Conservation (phyloP, 257 asterid genomes). For the Ligustrum vulgare region DNA sequence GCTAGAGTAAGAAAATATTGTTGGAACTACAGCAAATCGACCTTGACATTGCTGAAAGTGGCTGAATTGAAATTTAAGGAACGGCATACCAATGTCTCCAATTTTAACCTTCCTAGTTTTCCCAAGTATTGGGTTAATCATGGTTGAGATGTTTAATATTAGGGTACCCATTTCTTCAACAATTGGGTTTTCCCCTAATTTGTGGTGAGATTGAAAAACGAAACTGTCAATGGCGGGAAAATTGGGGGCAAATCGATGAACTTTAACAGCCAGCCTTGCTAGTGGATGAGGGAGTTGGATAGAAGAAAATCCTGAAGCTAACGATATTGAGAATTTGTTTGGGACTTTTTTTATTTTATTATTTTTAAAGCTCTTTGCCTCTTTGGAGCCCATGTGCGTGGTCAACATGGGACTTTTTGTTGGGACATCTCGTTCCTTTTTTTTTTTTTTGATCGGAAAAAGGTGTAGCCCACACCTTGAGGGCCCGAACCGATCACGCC, state of each 20-base stretch:
- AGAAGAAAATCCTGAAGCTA: neutral
- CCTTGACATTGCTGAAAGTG: conserved; percentile 11
- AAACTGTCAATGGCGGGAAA: conserved; percentile 16
- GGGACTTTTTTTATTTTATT: too few species aligned
- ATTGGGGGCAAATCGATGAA: neutral
- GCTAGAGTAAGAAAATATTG: conserved; percentile 20
- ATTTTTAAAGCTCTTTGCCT: too few species aligned
- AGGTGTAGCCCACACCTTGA: too few species aligned
- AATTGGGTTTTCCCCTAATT: neutral
- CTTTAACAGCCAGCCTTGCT: neutral
- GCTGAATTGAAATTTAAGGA: conserved; percentile 8
- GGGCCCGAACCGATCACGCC: too few species aligned
- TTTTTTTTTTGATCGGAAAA: too few species aligned
- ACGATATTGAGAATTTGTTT: too few species aligned
- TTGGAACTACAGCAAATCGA: conserved; percentile 15
- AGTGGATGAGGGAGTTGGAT: neutral
- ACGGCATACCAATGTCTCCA: conserved; percentile 14
- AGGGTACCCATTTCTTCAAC: conserved; percentile 23
- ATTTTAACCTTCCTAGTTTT: conserved; percentile 3
- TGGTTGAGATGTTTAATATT: conserved; percentile 13
- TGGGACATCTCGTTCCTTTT: too few species aligned
- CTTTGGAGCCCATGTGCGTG: too few species aligned
- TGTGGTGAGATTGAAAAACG: neutral
- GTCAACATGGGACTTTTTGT: too few species aligned
- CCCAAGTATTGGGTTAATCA: conserved; percentile 16